Base-by-base conservation (phyloP, 83 land plant species). In the Isoetes engelmannii region DNA sequence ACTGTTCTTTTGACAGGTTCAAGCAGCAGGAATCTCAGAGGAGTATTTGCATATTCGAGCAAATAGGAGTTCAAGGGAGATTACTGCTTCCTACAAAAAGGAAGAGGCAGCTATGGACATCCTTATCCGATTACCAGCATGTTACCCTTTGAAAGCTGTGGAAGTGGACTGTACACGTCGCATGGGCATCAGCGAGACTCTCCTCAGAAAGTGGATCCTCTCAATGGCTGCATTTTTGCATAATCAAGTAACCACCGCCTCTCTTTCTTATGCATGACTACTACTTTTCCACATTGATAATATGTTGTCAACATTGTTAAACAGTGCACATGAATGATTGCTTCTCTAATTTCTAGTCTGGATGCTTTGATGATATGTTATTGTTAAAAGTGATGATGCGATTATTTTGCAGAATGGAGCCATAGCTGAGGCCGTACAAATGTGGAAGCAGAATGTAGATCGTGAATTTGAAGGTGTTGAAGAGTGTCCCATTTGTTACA, bases 401-500 rank as follows among this genome's bases (percentile, higher is more conserved):
- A 12, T 69, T 18, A 37, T 19, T 67, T 47, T 59, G 51, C 84
- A 95, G 99, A 95, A 95, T 80, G 99, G 99, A 62, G 93, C 94
- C 6, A 71, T 91, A 48, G 84, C 92, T 47, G 99, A 88, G 81
- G 97, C 99, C 8, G 85, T 95, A 10, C 72, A 79, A 20, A 89
- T 84, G 55, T 95, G 99, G 99, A 95, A 89, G 71, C 83, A 74
- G 53, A 92, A 95, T 57, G 88, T 95, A 69, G 97, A 95, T 75
- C 91, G 89, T 64, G 97, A 88, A 72, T 91, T 95, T 76, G 86
- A 87, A 69, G 99, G 99, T 12, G 92, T 95, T 44, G 99, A 95
- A 69, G 97, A 90, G 72, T 95, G 99, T 68, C 99, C 99, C 2
- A 91, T 95, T 60, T 95, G 97, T 76, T 95, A 95, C 75, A 91